These are phyloP conservation scores for Diplogelasinospora grovesii DNA, from an alignment of 495 filamentous ascomycete genomes.

Conservation along the genomic window DNA sequence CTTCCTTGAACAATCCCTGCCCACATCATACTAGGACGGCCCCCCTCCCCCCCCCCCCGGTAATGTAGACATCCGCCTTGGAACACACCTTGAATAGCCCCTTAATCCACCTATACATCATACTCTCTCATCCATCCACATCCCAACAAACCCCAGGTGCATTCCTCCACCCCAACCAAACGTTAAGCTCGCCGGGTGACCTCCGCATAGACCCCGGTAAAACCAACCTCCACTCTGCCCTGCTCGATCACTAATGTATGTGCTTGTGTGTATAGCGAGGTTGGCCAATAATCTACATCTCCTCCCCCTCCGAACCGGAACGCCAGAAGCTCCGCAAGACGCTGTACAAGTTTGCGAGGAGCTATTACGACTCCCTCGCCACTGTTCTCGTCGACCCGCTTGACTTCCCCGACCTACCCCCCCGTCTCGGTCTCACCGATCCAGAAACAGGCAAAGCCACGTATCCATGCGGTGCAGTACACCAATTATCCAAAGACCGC, in stretches of 20 bases:
- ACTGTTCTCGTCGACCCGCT: constrained; percentile 35
- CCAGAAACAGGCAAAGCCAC: background rate
- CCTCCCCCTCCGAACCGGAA: constrained; percentile 24
- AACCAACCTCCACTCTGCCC: too few species aligned
- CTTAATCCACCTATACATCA: background rate
- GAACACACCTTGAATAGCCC: too few species aligned
- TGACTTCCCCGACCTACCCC: constrained; percentile 34
- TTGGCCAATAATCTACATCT: constrained; percentile 40
- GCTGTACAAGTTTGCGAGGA: constrained; percentile 31
- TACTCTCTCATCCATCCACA: background rate
- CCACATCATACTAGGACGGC: too few species aligned
- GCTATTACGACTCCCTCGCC: constrained; percentile 33
- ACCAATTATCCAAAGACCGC: constrained; percentile 28
- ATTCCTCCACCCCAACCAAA: too few species aligned
- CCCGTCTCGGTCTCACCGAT: constrained; percentile 27
- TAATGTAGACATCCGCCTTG: too few species aligned
- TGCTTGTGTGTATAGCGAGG: constrained; percentile 19
- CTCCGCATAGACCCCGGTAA: too few species aligned
- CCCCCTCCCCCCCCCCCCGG: too few species aligned
- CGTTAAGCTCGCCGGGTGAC: too few species aligned
- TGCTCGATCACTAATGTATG: too few species aligned
- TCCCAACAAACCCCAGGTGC: background rate
- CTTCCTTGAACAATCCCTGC: too few species aligned
- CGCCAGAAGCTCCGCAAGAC: constrained; percentile 19
- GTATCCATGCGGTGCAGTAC: constrained; percentile 28